phyloP scores from a whole-genome alignment of 345 rosid genomes.

The Murraya koenigii region DNA sequence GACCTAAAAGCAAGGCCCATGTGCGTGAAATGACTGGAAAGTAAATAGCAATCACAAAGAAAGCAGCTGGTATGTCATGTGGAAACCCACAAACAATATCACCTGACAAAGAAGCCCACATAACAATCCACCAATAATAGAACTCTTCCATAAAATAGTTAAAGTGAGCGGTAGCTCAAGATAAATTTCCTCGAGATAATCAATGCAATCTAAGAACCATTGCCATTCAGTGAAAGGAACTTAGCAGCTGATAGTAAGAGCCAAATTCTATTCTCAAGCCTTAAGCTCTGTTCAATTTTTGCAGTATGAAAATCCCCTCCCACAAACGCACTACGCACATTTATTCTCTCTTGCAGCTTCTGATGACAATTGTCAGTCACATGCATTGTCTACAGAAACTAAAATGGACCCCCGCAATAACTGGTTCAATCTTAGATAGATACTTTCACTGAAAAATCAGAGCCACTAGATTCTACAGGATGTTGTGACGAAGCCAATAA shows the following conservation, averaged over 20 bases:
- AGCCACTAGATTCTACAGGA: constrained; percentile 6
- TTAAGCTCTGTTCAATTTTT: constrained; percentile 20
- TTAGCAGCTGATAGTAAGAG: constrained; percentile 5
- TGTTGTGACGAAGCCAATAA: not conserved
- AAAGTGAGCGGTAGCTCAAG: constrained; percentile 10
- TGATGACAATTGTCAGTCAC: constrained; percentile 16
- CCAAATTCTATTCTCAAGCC: constrained; percentile 24
- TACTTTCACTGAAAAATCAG: not conserved
- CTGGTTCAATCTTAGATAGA: constrained; percentile 18
- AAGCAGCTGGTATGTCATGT: constrained; percentile 21
- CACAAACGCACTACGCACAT: constrained; percentile 6
- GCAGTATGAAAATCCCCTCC: constrained; percentile 20
- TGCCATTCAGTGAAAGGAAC: not conserved
- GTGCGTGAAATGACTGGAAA: constrained; percentile 33
- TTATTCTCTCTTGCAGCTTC: not conserved
- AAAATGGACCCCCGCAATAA: constrained; percentile 4
- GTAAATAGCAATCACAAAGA: constrained; percentile 19
- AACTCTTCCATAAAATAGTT: constrained; percentile 25
- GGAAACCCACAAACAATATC: constrained; percentile 27
- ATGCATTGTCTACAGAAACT: constrained; percentile 6
- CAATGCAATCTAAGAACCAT: constrained; percentile 20
- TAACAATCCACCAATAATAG: constrained; percentile 16
- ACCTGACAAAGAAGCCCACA: constrained; percentile 24
- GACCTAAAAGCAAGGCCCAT: constrained; percentile 29
- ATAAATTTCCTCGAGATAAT: constrained; percentile 11